These are phyloP conservation scores for Lasiodiplodia hormozganensis DNA, from an alignment of 2,329 filamentous ascomycete species.

Conservation along the genomic window DNA sequence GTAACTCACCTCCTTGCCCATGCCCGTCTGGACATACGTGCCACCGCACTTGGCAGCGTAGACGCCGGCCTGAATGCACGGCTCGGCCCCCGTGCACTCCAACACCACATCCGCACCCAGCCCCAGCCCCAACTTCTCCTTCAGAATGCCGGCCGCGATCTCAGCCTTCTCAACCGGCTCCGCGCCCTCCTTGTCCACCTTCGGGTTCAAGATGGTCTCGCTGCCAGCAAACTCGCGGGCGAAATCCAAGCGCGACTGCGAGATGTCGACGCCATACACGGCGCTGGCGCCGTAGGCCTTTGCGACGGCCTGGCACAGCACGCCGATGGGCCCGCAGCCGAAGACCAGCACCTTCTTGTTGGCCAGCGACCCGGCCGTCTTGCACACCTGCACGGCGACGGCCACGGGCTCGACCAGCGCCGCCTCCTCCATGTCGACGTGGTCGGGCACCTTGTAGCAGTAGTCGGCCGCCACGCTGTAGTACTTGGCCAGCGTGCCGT, in stretches of 20 bases:
- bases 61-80: conserved; percentile 35
- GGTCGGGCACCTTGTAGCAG: conserved; percentile 38
- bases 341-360: conserved; percentile 34
- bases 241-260: conserved; percentile 34
- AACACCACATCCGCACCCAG: conserved; percentile 37
- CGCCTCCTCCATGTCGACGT: conserved; percentile 37
- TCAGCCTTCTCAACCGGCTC: conserved; percentile 31
- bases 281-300: conserved; percentile 35
- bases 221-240: conserved; percentile 35
- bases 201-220: conserved; percentile 31
- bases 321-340: conserved; percentile 37
- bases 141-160: conserved; percentile 32
- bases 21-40: conserved; percentile 37
- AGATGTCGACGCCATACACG: conserved; percentile 36
- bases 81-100: conserved; percentile 36
- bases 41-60: conserved; percentile 34
- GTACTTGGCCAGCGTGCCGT: conserved; percentile 39
- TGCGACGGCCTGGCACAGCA: conserved; percentile 37
- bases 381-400: conserved; percentile 38
- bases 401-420: conserved; percentile 39
- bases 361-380: conserved; percentile 32
- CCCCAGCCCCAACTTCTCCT: conserved; percentile 32
- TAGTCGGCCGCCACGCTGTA: conserved; percentile 37
- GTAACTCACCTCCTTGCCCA: conserved; percentile 34
- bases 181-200: conserved; percentile 19